A percentile compares a stretch with the other conserved stretches of the same genome.
phyloP scores from a whole-genome alignment of 2,329 filamentous ascomycete genomes.

The Fusarium pininemorale region DNA sequence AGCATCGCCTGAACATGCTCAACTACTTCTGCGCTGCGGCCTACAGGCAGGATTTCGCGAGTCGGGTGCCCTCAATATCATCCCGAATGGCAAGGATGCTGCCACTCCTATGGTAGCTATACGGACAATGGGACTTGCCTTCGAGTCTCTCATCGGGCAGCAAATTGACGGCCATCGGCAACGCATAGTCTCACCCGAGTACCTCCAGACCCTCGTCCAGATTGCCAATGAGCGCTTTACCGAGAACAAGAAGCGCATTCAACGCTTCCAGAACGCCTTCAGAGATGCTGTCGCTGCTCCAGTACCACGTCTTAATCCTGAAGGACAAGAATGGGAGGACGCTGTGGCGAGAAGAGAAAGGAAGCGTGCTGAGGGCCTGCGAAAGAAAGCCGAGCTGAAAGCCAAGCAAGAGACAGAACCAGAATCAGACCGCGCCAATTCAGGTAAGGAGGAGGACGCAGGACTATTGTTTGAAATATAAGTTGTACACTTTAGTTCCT shows the following conservation, averaged over 20 bases:
- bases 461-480: constrained; percentile 36
- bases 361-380: constrained; percentile 67
- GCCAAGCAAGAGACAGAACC: constrained; percentile 23
- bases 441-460: constrained; percentile 30
- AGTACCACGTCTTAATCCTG: constrained; percentile 41
- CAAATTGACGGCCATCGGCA: constrained; percentile 50
- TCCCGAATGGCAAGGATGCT: constrained; percentile 47
- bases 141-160: constrained; percentile 82
- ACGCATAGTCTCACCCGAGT: constrained; percentile 69
- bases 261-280: constrained; percentile 68
- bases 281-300: constrained; percentile 44
- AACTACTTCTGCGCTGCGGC: constrained; percentile 78
- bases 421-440: constrained; percentile 16
- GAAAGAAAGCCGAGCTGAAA: constrained; percentile 56
- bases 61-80: constrained; percentile 80
- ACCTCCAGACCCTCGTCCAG: constrained; percentile 72
- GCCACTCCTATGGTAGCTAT: constrained; percentile 81
- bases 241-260: constrained; percentile 74
- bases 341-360: constrained; percentile 60
- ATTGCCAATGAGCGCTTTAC: constrained; percentile 80
- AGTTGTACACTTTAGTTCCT: constrained; percentile 42
- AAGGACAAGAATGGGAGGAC: constrained; percentile 64
- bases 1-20: constrained; percentile 77
- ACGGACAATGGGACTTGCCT: constrained; percentile 80
- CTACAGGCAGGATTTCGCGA: constrained; percentile 88